These are phyloP conservation scores for Cladosporium sp. DNA, from an alignment of 2,329 filamentous ascomycete genomes.

Conservation along the genomic window DNA sequence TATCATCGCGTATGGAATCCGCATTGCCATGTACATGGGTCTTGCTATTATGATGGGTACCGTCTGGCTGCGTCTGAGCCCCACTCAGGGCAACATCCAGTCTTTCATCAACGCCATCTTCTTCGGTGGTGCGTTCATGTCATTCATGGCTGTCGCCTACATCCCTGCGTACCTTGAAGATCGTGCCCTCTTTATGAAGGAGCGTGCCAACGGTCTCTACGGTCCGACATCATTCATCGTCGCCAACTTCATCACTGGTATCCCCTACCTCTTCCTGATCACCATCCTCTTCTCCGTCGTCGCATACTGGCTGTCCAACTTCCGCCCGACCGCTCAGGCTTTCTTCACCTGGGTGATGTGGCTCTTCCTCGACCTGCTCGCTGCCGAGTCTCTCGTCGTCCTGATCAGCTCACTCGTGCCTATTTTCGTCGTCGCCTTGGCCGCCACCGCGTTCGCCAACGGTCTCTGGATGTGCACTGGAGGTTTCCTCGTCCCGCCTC, in stretches of 20 bases:
- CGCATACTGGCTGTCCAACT: constrained; percentile 76
- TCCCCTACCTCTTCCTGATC: constrained; percentile 79
- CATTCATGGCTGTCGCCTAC: constrained; percentile 65
- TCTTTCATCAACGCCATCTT: constrained; percentile 77
- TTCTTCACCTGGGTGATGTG: constrained; percentile 80
- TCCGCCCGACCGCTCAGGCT: constrained; percentile 58
- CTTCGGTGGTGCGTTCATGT: constrained; percentile 51
- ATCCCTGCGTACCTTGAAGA: constrained; percentile 82
- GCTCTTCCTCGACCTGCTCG: constrained; percentile 79
- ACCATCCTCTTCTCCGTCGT: constrained; percentile 70
- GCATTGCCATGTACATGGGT: constrained; percentile 76
- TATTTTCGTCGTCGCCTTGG: constrained; percentile 74
- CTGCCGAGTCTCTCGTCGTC: constrained; percentile 78
- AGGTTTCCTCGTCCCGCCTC: constrained; percentile 73
- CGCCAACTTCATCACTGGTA: constrained; percentile 76
- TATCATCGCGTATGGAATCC: constrained; percentile 77
- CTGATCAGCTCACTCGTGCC: constrained; percentile 69
- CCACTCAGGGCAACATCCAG: constrained; percentile 69
- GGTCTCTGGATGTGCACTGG: constrained; percentile 86
- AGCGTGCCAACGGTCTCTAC: constrained; percentile 77
- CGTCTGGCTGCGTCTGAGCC: constrained; percentile 70
- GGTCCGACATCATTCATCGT: constrained; percentile 68
- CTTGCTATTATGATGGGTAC: constrained; percentile 86
- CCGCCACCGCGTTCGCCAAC: constrained; percentile 79
- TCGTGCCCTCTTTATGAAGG: constrained; percentile 66